These are phyloP conservation scores for Oryza punctata DNA, from an alignment of 176 grass and related monocot genomes.

Conservation along the genomic window DNA sequence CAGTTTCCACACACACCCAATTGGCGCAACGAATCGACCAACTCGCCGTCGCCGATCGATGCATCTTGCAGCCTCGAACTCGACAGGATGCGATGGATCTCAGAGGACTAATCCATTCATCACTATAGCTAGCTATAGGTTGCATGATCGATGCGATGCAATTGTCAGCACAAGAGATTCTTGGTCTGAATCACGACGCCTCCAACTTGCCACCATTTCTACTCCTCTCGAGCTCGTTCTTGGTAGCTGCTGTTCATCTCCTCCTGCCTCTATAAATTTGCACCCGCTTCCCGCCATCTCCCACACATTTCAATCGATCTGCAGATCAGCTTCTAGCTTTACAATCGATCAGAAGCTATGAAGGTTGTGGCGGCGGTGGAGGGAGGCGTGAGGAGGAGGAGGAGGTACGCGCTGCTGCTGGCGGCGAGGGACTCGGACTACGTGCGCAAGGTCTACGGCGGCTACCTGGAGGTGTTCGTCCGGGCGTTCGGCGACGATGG, in stretches of 20 bases:
- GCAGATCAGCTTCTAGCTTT: not conserved
- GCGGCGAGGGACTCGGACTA: conserved; percentile 90
- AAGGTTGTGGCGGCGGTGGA: conserved; percentile 32
- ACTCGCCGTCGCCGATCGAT: not conserved
- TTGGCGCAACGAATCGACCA: not conserved
- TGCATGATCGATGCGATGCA: not conserved
- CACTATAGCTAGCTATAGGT: not conserved
- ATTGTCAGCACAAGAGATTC: not conserved
- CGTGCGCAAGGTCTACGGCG: conserved; percentile 67
- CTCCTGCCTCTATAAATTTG: conserved; percentile 39
- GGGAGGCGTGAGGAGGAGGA: conserved; percentile 14
- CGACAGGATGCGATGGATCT: not conserved
- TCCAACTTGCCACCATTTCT: not conserved
- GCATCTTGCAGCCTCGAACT: not conserved
- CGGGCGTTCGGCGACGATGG: conserved; percentile 54
- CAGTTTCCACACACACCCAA: not conserved
- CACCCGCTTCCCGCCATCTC: not conserved
- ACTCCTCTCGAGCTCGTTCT: not conserved
- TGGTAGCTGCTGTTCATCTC: not conserved
- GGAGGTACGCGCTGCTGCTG: conserved; percentile 70
- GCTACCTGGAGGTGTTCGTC: conserved; percentile 86
- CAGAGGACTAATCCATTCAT: not conserved
- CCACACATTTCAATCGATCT: not conserved
- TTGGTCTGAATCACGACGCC: not conserved
- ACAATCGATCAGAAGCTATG: conserved; percentile 21